These are phyloP conservation scores for Syncephalastrum sp. DNA, from an alignment of 371 early-diverging fungal species.

Conservation along the genomic window DNA sequence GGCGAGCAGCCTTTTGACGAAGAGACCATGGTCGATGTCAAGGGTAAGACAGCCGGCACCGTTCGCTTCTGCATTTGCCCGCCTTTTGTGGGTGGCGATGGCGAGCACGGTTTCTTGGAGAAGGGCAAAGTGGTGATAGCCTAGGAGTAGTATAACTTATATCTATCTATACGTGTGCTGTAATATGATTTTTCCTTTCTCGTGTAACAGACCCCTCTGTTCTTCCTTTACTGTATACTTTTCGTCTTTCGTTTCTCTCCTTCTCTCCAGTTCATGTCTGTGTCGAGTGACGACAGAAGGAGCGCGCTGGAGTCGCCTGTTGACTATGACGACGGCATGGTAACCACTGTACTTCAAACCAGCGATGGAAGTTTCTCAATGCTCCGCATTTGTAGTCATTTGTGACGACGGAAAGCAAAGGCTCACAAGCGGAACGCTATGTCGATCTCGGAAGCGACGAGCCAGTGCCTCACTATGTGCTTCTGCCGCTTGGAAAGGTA, in stretches of 20 bases:
- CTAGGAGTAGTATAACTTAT: constrained; percentile 7
- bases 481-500: constrained; percentile 27
- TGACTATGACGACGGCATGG: background rate
- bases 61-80: constrained; percentile 32
- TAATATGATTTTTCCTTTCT: constrained; percentile 1
- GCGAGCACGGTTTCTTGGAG: constrained; percentile 31
- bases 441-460: constrained; percentile 2
- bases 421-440: no score
- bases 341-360: background rate
- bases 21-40: constrained; percentile 37
- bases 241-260: background rate
- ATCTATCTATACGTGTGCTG: constrained; percentile 5
- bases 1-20: constrained; percentile 43
- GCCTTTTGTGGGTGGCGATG: constrained; percentile 29
- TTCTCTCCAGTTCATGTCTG: background rate
- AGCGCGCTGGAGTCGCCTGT: no score
- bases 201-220: background rate
- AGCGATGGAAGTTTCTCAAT: no score
- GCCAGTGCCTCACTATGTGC: constrained; percentile 18
- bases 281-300: no score
- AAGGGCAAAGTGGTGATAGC: constrained; percentile 47
- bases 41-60: constrained; percentile 21
- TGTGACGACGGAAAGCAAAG: no score
- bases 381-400: no score
- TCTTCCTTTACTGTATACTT: constrained; percentile 11